Evolutionary conservation across 768 basidiomycete genomes (phyloP), one percentile per base, ranked within the genome.

Genomic region (Termitomyces sp.): DNA sequence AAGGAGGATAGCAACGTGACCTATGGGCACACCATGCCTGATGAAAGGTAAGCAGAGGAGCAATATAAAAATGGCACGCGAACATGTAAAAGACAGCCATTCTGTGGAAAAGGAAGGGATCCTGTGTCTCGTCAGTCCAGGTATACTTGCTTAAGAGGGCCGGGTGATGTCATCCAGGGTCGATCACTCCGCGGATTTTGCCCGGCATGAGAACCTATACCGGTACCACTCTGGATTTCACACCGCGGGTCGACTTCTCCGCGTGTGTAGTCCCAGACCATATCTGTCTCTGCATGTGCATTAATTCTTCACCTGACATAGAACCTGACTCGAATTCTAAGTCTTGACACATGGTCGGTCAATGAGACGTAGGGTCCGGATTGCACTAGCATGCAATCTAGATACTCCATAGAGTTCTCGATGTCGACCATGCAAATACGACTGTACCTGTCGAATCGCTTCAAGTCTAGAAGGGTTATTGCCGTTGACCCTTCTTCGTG

Each of bases 21-120:
- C 85, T 54, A 87, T 81, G 63, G 84, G 85, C 62, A 83, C 75
- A 59, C 81, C 84, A 66, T 81, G 74, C 58, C 84, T 85, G 53
- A 29, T 26, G 24, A 54, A 37, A 31, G 22, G 3, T 49, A 24
- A 56, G 59, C 16, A 13, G 22, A 49, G 5, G 7, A 24, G 10
- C 39, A 3, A 4, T 12, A 15, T 3, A 46, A 13, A 52, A 4
- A 34, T 29, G n/a, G 24, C 18, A 26, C 9, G 55, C 62, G 8
- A 2, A 60, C 64, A 64, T 61, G 56, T 67, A 59, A 51, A 67
- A 65, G 9, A 65, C 34, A 18, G 62, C 60, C 64, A 65, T 65
- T 12, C 15, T 55, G 51, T 15, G 42, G 50, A 37, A 46, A 34
- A 24, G 33, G 13, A 41, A 49, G 13, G n/a, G 20, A 41, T 46